Conservation (phyloP, 108 stramenopile genomes). For the Fragilariopsis cylindrus region DNA sequence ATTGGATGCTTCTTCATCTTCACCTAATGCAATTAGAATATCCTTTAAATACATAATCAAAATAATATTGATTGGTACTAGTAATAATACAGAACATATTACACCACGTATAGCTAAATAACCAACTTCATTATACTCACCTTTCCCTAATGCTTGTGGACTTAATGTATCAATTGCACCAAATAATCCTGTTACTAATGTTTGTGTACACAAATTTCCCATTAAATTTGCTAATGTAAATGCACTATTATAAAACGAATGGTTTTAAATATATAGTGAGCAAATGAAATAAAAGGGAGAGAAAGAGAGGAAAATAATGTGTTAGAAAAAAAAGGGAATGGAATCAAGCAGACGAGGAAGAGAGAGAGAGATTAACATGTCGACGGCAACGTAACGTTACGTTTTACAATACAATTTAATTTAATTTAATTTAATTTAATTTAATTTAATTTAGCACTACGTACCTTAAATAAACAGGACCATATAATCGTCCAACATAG, state of each 20-base stretch:
- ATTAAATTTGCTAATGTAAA: constrained; percentile 49
- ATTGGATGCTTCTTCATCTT: constrained; percentile 30
- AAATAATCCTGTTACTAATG: constrained; percentile 34
- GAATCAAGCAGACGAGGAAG: no score
- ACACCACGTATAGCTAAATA: constrained; percentile 37
- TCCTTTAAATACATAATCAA: constrained; percentile 31
- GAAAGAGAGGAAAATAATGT: no score
- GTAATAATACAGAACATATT: not conserved
- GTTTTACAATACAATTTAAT: no score
- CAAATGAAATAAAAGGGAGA: no score
- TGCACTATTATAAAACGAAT: constrained; percentile 1
- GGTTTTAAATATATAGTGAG: no score
- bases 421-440: no score
- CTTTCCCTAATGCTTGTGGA: constrained; percentile 44
- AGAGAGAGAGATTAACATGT: no score
- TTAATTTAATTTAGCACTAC: no score
- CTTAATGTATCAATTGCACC: constrained; percentile 43
- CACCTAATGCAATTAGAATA: constrained; percentile 29
- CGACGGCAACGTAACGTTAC: no score
- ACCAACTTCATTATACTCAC: constrained; percentile 35
- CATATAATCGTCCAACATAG: constrained; percentile 36
- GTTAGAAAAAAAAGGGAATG: no score
- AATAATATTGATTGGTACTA: constrained; percentile 32
- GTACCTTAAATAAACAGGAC: constrained; percentile 22
- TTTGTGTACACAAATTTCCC: constrained; percentile 44